Evolutionary conservation across 2,329 filamentous ascomycete genomes (phyloP).

Genomic region (Zalaria obscura): DNA sequence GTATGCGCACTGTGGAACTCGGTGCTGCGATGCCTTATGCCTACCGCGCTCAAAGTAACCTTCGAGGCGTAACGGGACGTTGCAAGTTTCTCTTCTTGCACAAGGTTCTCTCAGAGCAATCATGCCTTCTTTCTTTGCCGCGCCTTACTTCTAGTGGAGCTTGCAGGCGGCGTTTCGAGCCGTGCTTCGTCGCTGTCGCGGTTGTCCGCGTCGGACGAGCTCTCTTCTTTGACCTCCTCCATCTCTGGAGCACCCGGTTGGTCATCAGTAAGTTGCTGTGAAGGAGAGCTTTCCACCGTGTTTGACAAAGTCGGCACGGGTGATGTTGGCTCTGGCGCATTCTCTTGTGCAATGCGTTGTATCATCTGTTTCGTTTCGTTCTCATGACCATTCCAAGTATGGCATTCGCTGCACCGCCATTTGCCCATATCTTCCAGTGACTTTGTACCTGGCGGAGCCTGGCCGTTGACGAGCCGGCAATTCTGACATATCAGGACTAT

Average conservation of each 20-base stretch:
- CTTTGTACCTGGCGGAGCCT: conserved; percentile 77
- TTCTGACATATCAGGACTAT: conserved; percentile 70
- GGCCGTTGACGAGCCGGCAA: conserved; percentile 86
- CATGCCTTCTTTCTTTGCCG: conserved; percentile 20
- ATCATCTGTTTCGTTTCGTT: conserved; percentile 63
- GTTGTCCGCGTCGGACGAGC: background rate
- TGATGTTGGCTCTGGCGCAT: conserved; percentile 3
- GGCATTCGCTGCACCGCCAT: conserved; percentile 85
- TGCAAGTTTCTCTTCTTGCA: too few relatives aligned
- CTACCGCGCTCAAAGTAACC: too few relatives aligned
- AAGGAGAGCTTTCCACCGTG: conserved; percentile 5
- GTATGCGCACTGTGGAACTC: too few relatives aligned
- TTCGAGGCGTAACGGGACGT: too few relatives aligned
- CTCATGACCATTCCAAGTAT: conserved; percentile 65
- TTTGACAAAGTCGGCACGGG: conserved; percentile 5
- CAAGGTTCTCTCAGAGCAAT: too few relatives aligned
- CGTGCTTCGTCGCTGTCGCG: conserved; percentile 8
- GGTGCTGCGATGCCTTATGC: too few relatives aligned
- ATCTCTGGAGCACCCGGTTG: conserved; percentile 12
- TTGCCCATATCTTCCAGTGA: conserved; percentile 63
- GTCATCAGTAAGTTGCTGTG: conserved; percentile 10
- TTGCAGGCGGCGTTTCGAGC: conserved; percentile 16
- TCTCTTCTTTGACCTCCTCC: conserved; percentile 7
- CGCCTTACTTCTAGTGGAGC: conserved; percentile 26
- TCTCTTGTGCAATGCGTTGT: conserved; percentile 18